phyloP scores from a whole-genome alignment of 129 eudicot species.

The Logfia minima region DNA sequence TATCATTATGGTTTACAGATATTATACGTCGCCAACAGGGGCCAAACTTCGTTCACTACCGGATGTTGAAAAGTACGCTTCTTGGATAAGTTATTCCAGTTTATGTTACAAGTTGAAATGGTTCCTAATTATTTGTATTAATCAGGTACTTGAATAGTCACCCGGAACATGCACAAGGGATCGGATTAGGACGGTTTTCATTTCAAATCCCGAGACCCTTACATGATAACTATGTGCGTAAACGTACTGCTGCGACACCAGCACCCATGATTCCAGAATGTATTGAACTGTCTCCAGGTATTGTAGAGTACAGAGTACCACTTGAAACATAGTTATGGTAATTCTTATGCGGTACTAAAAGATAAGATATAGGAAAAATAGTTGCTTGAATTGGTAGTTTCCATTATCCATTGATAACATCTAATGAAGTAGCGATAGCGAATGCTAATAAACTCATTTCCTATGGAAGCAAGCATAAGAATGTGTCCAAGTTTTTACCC shows the following conservation, averaged over 20 bases:
- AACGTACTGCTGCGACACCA: slow-evolving; percentile 45
- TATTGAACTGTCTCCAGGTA: slow-evolving; percentile 49
- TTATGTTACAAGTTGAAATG: background rate
- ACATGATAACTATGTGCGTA: slow-evolving; percentile 60
- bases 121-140: slow-evolving; percentile 14
- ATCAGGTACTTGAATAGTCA: slow-evolving; percentile 57
- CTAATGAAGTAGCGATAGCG: background rate
- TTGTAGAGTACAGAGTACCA: background rate
- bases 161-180: slow-evolving; percentile 55
- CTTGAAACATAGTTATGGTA: background rate
- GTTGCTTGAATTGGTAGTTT: slow-evolving; percentile 6
- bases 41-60: slow-evolving; percentile 79
- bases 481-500: background rate
- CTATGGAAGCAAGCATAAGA: background rate
- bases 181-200: slow-evolving; percentile 56
- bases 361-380: background rate
- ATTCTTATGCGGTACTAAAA: background rate
- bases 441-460: background rate
- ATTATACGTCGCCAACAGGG: slow-evolving; percentile 75
- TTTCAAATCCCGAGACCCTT: slow-evolving; percentile 81
- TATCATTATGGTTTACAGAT: slow-evolving; percentile 45
- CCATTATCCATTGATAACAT: slow-evolving; percentile 13
- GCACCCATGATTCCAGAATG: slow-evolving; percentile 27
- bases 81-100: background rate
- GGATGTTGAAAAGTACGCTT: slow-evolving; percentile 58